These are phyloP conservation scores for Neurospora sp. DNA, from an alignment of 2,329 filamentous ascomycete species.

Conservation along the genomic window DNA sequence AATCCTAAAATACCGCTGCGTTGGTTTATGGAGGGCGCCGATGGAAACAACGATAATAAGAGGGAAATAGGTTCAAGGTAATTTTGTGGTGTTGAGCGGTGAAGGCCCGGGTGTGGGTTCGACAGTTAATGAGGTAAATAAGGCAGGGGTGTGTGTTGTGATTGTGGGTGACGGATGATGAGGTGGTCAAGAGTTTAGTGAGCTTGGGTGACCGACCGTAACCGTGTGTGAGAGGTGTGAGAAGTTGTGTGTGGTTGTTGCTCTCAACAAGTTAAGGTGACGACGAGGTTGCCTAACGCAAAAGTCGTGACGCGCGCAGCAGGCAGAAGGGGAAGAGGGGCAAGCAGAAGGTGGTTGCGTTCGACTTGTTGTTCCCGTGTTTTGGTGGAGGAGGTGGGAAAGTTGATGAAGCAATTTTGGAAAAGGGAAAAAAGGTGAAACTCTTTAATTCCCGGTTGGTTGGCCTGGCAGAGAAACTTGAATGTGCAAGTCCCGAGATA, in stretches of 20 bases:
- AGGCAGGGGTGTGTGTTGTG: neutral
- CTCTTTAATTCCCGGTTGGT: neutral
- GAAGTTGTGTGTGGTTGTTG: neutral
- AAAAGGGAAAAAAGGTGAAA: neutral
- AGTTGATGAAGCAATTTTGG: neutral
- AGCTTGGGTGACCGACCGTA: neutral
- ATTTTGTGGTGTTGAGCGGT: neutral
- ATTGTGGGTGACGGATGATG: neutral
- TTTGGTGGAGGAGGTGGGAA: neutral
- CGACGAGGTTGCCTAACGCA: neutral
- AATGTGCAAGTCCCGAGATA: neutral
- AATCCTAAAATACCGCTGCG: neutral
- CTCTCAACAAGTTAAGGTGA: neutral
- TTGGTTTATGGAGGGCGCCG: neutral
- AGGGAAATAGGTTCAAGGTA: neutral
- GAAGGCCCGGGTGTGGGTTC: neutral
- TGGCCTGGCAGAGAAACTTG: neutral
- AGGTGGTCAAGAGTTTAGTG: neutral
- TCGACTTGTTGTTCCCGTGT: neutral
- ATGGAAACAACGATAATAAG: neutral
- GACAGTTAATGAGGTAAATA: neutral
- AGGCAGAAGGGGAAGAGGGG: neutral
- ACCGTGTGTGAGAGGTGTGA: neutral
- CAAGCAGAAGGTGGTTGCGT: neutral
- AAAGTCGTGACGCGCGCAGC: neutral